These are phyloP conservation scores for Picea abies DNA, from an alignment of 83 land plant species.

Conservation along the genomic window DNA sequence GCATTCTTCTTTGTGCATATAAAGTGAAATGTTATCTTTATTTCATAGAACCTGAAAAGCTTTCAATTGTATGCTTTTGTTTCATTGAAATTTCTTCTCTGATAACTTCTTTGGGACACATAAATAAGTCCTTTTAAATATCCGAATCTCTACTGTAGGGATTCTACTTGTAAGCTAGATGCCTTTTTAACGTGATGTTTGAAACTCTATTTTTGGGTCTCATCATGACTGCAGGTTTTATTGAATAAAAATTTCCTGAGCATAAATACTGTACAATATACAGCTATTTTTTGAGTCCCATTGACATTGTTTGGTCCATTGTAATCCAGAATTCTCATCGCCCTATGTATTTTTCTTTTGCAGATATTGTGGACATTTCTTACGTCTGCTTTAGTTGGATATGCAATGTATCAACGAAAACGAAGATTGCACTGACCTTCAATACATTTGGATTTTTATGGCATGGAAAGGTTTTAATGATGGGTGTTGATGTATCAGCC, in stretches of 20 bases:
- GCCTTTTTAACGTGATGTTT: neutral
- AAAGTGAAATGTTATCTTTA: neutral
- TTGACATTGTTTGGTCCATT: neutral
- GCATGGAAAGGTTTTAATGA: too few species aligned
- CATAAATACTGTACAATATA: neutral
- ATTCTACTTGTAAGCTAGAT: neutral
- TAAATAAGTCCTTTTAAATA: neutral
- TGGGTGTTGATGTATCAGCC: too few species aligned
- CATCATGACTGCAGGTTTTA: neutral
- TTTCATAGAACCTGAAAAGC: neutral
- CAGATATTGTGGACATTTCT: slow-evolving; percentile 21
- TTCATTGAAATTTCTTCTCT: neutral
- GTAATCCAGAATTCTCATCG: neutral
- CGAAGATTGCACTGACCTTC: slow-evolving; percentile 1
- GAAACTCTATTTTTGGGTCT: slow-evolving; percentile 3
- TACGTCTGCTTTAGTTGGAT: slow-evolving; percentile 14
- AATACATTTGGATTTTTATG: too few species aligned
- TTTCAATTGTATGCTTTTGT: neutral
- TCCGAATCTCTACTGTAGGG: neutral
- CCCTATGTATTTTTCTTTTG: slow-evolving; percentile 4
- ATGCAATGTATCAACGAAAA: slow-evolving; percentile 21
- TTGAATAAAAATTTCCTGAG: neutral
- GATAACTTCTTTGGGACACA: neutral
- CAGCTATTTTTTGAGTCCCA: neutral
- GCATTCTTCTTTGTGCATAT: neutral